Evolutionary conservation across 2,329 filamentous ascomycete species (phyloP), one percentile per base, ranked within the genome.

Genomic region (Aspergillus sp.): DNA sequence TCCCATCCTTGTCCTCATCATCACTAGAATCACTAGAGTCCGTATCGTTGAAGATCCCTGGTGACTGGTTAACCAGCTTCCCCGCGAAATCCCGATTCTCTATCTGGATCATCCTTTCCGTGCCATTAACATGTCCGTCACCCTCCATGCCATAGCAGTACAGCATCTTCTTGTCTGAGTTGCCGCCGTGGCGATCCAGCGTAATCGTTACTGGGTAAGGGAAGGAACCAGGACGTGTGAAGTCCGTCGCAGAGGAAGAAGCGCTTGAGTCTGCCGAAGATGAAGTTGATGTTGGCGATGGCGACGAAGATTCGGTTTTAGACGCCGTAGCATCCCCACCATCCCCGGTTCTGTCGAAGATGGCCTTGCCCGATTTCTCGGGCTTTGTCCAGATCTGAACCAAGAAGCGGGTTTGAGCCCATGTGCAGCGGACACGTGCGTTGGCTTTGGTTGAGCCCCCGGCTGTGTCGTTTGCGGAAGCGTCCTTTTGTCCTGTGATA

Each of bases 311-410:
- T 30, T 45, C 27, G 9, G 51, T 11, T 13, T 15, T 34, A 8
- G 51, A 30, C 8, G 19, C 30, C 2, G 34, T 27, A 27, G 3
- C 15, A 37, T 37, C 24, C 37, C 22, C 54, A 34, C 45, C 56
- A 50, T 55, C 8, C 8, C 27, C 34, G 44, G 19, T 24, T 37
- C 51, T 52, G 47, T 52, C 57, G 33, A 74, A 59, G 17, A 76
- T 60, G 0, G 59, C 57, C 46, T 70, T 68, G 2, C 65, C 63
- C 0, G 67, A 60, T 27, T 74, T 73, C 1, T 66, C 70, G 11
- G 77, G 70, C 50, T 77, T 80, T 0, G 86, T 88, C 84, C 84
- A 88, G 53, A 88, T 86, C 62, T 84, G 82, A 2, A 88, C 80
- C 5, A 82, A 75, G 63, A 87, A 82, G 3, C 86, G 79, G 1